phyloP scores from a whole-genome alignment of 73 alveolate genomes.

The Tetrahymena borealis region DNA sequence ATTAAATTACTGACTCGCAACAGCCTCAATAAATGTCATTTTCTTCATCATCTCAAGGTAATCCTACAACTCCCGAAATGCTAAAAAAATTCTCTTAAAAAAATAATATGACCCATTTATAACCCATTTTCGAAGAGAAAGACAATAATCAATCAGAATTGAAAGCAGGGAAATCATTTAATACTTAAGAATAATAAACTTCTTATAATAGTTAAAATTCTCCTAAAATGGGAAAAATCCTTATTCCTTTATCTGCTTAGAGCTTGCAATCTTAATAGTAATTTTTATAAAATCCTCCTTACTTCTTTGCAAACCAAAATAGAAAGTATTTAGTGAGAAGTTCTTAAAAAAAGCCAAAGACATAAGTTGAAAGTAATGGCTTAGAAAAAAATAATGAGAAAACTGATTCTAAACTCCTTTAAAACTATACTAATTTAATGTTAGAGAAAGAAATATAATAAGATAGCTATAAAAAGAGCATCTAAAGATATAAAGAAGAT shows the following conservation, averaged over 20 bases:
- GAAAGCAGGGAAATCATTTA: background rate
- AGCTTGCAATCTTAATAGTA: background rate
- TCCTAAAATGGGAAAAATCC: background rate
- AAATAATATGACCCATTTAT: background rate
- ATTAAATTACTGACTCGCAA: background rate
- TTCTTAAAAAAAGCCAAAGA: background rate
- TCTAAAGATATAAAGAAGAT: background rate
- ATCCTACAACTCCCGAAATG: background rate
- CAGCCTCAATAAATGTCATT: background rate
- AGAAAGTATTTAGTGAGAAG: background rate
- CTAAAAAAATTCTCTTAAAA: background rate
- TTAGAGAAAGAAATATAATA: background rate
- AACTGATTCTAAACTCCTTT: background rate
- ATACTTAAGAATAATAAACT: background rate
- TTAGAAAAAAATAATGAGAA: background rate
- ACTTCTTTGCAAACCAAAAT: background rate
- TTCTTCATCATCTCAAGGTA: background rate
- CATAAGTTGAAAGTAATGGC: background rate
- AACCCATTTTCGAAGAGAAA: background rate
- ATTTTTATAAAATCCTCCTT: background rate
- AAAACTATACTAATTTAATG: background rate
- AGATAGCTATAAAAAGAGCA: background rate
- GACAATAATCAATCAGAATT: background rate
- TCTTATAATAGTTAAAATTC: background rate
- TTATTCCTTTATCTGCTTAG: background rate